Conservation (phyloP, 805 yeast species). For the Yarrowia yakushimensis region DNA sequence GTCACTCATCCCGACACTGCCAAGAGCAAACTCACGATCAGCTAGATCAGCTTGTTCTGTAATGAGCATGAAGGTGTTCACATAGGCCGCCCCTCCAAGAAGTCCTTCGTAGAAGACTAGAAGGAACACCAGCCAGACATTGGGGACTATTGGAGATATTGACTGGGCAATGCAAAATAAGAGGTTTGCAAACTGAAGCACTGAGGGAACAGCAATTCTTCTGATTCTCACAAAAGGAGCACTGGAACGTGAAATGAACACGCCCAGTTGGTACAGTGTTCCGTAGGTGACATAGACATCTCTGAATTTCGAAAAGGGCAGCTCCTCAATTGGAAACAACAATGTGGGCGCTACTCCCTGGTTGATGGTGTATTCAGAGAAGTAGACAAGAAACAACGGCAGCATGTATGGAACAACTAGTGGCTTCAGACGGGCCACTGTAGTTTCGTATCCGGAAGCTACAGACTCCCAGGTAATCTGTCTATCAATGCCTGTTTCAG, state of each 20-base stretch:
- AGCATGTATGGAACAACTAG: constrained; percentile 57
- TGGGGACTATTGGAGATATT: constrained; percentile 51
- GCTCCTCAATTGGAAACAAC: constrained; percentile 64
- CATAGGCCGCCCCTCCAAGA: constrained; percentile 86
- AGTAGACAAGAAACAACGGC: constrained; percentile 78
- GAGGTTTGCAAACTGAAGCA: constrained; percentile 66
- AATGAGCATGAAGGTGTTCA: constrained; percentile 79
- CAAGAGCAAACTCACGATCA: constrained; percentile 74
- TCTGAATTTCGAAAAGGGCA: constrained; percentile 68
- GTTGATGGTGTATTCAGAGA: constrained; percentile 82
- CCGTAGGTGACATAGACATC: constrained; percentile 92
- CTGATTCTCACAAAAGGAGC: constrained; percentile 59
- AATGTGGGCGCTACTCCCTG: constrained; percentile 91
- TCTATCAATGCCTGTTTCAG: background rate
- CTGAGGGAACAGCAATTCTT: constrained; percentile 57
- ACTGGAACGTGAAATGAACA: constrained; percentile 85
- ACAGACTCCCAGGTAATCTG: background rate
- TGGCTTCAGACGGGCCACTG: constrained; percentile 34
- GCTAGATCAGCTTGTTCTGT: constrained; percentile 51
- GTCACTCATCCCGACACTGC: constrained; percentile 79
- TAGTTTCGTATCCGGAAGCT: constrained; percentile 15
- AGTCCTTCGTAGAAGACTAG: constrained; percentile 80
- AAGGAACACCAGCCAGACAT: constrained; percentile 57
- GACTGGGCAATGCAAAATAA: constrained; percentile 61
- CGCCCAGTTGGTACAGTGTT: constrained; percentile 86